A percentile compares a stretch with the other conserved stretches of the same genome.
Conservation (phyloP, 2,329 filamentous ascomycete genomes). For the Mollisia scopiformis region DNA sequence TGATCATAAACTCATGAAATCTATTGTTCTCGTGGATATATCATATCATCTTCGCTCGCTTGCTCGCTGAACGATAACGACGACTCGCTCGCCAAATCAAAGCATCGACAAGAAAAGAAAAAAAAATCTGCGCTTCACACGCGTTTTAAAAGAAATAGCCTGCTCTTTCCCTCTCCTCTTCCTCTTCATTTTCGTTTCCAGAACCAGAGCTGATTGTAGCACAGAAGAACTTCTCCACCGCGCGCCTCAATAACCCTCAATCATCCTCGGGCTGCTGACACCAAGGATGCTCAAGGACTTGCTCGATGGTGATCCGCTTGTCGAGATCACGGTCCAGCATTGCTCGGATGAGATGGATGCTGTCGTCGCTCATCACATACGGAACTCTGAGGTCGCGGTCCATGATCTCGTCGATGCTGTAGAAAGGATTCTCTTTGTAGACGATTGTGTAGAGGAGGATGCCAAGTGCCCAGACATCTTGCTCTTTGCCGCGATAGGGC, state of each 20-base stretch:
- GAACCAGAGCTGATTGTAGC: not conserved
- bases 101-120: not conserved
- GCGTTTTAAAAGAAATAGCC: not conserved
- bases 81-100: not conserved
- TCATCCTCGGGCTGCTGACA: conserved; percentile 28
- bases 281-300: conserved; percentile 92
- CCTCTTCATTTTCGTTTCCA: too few species aligned
- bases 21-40: not conserved
- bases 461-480: conserved; percentile 97
- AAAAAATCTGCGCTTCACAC: conserved; percentile 4
- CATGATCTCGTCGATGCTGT: conserved; percentile 99
- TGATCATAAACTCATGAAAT: conserved; percentile 11
- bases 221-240: conserved; percentile 9
- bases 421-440: conserved; percentile 99
- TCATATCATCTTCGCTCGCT: not conserved
- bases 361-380: conserved; percentile 85
- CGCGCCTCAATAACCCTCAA: conserved; percentile 25
- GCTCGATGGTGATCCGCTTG: conserved; percentile 80
- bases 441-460: conserved; percentile 98
- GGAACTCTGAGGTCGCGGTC: conserved; percentile 93
- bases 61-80: not conserved
- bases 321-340: conserved; percentile 94
- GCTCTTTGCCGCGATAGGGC: conserved; percentile 92
- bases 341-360: conserved; percentile 85
- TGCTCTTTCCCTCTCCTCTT: not conserved